Evolutionary conservation across 345 rosid genomes (phyloP), one percentile per base, ranked within the genome.

Genomic region (Gossypium thurberi): DNA sequence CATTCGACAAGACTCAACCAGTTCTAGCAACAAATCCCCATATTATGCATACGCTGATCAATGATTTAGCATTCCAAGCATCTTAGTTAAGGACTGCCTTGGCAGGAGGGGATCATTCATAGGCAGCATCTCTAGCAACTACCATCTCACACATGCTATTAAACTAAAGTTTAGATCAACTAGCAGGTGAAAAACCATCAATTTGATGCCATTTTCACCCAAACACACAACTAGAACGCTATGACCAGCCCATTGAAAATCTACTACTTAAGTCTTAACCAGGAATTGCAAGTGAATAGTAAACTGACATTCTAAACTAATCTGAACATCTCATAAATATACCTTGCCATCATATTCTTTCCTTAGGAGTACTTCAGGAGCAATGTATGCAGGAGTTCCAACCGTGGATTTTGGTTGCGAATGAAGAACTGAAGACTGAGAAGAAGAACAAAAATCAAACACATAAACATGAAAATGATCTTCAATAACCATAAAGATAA

Each of bases 281-380:
- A 26, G 59, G 5, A 51, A 28, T 50, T 52, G 25, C 15, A 20
- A 21, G 58, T 33, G 28, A 52, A 65, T 20, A 1, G 43, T 14
- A 20, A 65, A 51, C 63, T 10, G 18, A 15, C 42, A 74, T 25
- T 20, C 40, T 10, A 53, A 76, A 46, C 10, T n/a, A 33, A 11
- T 68, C 55, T 69, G 33, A 69, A 28, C 13, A 8, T 20, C 10
- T 15, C 17, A 26, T 21, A 21, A 52, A 71, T 13, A 68, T 81
- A 93, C 99, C 98, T 96, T 96, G 83, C 98, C 98, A 79, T 96
- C 99, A 55, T 96, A 96, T 76, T 91, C 93, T 72, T 85, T 89
- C 82, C 84, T 91, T 70, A 87, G 87, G n/a, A 93, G 79, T 44
- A 96, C 98, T 85, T 96, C 99, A 15, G 98, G 97, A 68, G 99